Evolutionary conservation across 1,284 basidiomycete genomes (phyloP).

Genomic region (Ceratobasidium papillatum): DNA sequence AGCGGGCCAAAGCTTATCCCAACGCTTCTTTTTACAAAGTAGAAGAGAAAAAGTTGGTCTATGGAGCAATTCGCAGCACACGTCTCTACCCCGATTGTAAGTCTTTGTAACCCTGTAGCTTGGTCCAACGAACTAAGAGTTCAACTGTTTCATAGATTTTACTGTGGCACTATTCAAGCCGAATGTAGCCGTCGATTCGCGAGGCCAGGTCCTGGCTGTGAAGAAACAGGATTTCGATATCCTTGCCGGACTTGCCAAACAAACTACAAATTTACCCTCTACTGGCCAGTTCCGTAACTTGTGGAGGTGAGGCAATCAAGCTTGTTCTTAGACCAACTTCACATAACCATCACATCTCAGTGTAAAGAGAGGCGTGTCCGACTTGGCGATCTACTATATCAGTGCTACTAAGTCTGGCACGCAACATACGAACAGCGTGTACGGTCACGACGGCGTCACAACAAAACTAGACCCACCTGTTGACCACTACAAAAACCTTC

Average conservation of each 20-base stretch:
- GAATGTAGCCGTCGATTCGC: slow-evolving; percentile 55
- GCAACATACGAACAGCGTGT: not conserved
- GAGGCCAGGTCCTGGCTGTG: slow-evolving; percentile 54
- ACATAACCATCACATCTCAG: not conserved
- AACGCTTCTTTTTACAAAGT: slow-evolving; percentile 3
- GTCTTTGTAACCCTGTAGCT: too few species aligned
- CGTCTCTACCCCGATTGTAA: slow-evolving; percentile 23
- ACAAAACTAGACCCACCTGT: slow-evolving; percentile 10
- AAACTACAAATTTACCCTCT: slow-evolving; percentile 48
- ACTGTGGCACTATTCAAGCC: slow-evolving; percentile 57
- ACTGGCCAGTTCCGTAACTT: slow-evolving; percentile 57
- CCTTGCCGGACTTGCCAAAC: slow-evolving; percentile 51
- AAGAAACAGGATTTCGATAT: slow-evolving; percentile 52
- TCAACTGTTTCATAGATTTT: slow-evolving; percentile 49
- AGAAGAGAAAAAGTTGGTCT: not conserved
- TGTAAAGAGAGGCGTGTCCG: not conserved
- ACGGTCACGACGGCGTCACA: slow-evolving; percentile 29
- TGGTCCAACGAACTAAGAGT: too few species aligned
- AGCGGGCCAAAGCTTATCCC: not conserved
- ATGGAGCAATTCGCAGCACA: slow-evolving; percentile 6
- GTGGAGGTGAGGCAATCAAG: slow-evolving; percentile 49
- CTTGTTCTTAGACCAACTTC: not conserved
- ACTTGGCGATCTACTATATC: slow-evolving; percentile 11
- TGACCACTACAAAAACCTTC: not conserved
- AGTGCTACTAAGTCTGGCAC: not conserved